Evolutionary conservation across 495 filamentous ascomycete genomes (phyloP).

Genomic region (Lasiosphaeris hirsuta): DNA sequence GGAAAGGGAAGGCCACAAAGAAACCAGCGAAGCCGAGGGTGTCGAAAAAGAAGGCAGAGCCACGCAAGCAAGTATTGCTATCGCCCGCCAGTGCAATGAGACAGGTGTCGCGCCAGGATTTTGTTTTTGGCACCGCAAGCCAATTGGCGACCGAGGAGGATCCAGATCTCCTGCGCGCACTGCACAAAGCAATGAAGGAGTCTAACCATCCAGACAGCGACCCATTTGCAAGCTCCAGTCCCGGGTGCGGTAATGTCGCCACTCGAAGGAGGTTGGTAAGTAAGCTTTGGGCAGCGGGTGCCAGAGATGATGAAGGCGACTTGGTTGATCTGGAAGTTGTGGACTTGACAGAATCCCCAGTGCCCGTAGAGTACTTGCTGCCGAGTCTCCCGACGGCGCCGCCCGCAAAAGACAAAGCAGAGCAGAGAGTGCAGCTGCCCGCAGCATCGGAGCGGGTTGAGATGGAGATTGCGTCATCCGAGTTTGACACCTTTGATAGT

Average conservation of each 20-base stretch:
- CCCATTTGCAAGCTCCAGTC: slow-evolving; percentile 35
- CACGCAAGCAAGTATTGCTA: slow-evolving; percentile 53
- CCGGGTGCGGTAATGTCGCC: slow-evolving; percentile 27
- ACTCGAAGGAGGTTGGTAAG: slow-evolving; percentile 9
- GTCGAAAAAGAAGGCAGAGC: slow-evolving; percentile 43
- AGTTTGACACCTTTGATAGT: slow-evolving; percentile 4
- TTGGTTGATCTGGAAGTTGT: slow-evolving; percentile 57
- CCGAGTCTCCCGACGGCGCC: not conserved
- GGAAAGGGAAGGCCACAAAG: slow-evolving; percentile 31
- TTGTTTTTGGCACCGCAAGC: slow-evolving; percentile 90
- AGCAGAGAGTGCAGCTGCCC: not conserved
- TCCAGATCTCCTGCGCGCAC: slow-evolving; percentile 61
- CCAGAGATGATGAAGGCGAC: slow-evolving; percentile 60
- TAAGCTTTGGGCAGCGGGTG: slow-evolving; percentile 64
- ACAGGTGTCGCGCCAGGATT: slow-evolving; percentile 68
- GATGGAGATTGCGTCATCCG: slow-evolving; percentile 20
- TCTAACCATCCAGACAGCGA: slow-evolving; percentile 49
- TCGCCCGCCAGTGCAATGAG: slow-evolving; percentile 71
- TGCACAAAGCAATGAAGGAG: slow-evolving; percentile 65
- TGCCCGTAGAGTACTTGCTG: not conserved
- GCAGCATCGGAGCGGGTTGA: not conserved
- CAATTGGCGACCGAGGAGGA: slow-evolving; percentile 78
- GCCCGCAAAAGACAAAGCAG: not conserved
- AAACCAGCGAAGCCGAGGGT: slow-evolving; percentile 29
- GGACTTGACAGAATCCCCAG: slow-evolving; percentile 52